These are phyloP conservation scores for Lupinus albus DNA, from an alignment of 306 rosid genomes.

Conservation along the genomic window DNA sequence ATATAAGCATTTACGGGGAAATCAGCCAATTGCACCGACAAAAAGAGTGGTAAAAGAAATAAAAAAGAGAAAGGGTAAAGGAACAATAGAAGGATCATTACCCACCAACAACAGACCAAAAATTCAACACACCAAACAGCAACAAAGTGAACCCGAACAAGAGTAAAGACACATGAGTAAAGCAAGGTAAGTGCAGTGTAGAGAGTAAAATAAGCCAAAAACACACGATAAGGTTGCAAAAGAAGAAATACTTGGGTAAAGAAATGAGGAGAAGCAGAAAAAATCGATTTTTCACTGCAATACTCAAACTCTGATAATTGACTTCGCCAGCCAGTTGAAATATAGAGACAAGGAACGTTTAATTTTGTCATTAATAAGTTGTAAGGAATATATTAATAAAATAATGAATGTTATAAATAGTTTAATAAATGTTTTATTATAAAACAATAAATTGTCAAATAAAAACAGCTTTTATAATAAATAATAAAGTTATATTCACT, in stretches of 20 bases:
- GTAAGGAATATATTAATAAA: no score
- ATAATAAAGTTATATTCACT: no score
- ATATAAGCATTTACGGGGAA: conserved; percentile 53
- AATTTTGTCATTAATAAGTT: neutral
- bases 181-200: conserved; percentile 29
- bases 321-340: conserved; percentile 1
- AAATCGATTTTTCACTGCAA: conserved; percentile 11
- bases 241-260: neutral
- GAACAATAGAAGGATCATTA: conserved; percentile 44
- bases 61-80: conserved; percentile 10
- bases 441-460: no score
- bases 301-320: conserved; percentile 36
- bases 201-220: neutral
- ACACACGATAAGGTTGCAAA: neutral
- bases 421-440: no score
- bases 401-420: no score
- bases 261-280: neutral
- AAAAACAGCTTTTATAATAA: no score
- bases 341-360: neutral
- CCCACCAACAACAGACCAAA: conserved; percentile 45
- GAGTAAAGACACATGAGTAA: conserved; percentile 43
- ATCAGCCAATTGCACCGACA: conserved; percentile 61
- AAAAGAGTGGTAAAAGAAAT: conserved; percentile 26
- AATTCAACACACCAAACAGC: conserved; percentile 39
- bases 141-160: conserved; percentile 30